Conservation (phyloP, 768 basidiomycete genomes). For the Chalciporus sphaerocephalus region DNA sequence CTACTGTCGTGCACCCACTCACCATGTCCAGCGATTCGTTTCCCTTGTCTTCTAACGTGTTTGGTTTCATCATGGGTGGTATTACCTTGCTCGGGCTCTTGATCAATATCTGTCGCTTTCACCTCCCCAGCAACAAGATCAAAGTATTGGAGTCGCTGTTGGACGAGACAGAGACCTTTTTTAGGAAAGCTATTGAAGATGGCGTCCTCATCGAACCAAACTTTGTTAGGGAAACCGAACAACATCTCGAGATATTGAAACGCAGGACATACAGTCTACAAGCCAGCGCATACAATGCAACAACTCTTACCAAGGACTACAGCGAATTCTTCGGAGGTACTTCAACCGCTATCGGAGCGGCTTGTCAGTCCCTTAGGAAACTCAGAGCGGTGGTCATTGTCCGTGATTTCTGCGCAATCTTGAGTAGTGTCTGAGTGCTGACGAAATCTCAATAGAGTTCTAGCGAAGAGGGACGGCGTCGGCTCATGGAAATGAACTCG, state of each 20-base stretch:
- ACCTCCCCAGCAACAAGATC: slow-evolving; percentile 3
- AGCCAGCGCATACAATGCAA: background rate
- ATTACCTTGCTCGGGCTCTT: background rate
- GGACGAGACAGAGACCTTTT: background rate
- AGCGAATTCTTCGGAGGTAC: background rate
- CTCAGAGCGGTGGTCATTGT: background rate
- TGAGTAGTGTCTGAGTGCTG: no score
- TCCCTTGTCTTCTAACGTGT: slow-evolving; percentile 2
- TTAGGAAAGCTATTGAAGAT: background rate
- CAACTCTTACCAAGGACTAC: background rate
- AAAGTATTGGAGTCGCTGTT: background rate
- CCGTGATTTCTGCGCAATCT: no score
- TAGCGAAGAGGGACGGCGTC: background rate
- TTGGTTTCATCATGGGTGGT: background rate
- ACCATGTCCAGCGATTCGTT: background rate
- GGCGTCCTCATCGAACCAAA: background rate
- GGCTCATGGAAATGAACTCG: background rate
- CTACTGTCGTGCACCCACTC: background rate
- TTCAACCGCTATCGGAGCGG: background rate
- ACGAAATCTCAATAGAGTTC: no score
- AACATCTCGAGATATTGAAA: background rate
- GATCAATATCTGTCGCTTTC: background rate
- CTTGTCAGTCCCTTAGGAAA: background rate
- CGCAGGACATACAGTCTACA: background rate
- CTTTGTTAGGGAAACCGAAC: background rate